Evolutionary conservation across 768 basidiomycete species (phyloP).

Genomic region (Rossbeevera mucosa): DNA sequence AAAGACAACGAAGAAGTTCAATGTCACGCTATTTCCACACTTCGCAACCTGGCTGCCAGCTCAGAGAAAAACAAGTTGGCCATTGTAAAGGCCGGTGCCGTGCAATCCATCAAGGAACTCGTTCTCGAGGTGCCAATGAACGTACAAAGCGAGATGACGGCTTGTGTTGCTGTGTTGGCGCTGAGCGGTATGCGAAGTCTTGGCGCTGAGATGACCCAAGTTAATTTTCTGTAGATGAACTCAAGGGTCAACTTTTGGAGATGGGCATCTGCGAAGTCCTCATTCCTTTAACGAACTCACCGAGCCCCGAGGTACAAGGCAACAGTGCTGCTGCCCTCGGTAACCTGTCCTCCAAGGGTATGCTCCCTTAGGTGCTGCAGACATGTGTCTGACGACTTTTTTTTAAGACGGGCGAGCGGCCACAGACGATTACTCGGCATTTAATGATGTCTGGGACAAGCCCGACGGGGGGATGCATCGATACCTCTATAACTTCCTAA

Average conservation of each 20-base stretch:
- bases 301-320: conserved; percentile 96
- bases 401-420: conserved; percentile 65
- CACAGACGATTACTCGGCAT: conserved; percentile 90
- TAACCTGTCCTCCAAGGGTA: conserved; percentile 95
- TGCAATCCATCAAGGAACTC: conserved; percentile 94
- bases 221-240: conserved; percentile 63
- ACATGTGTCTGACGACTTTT: not conserved
- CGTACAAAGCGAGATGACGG: conserved; percentile 99
- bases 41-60: conserved; percentile 93
- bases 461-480: conserved; percentile 96
- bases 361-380: conserved; percentile 7
- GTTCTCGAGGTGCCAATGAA: conserved; percentile 93
- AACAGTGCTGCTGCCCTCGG: conserved; percentile 98
- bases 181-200: conserved; percentile 69
- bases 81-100: conserved; percentile 95
- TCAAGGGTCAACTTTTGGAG: conserved; percentile 94
- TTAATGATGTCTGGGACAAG: conserved; percentile 97
- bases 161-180: conserved; percentile 94
- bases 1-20: conserved; percentile 99
- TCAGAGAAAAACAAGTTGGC: conserved; percentile 98
- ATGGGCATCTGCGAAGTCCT: conserved; percentile 98
- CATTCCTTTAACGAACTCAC: conserved; percentile 93
- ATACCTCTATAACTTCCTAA: conserved; percentile 91
- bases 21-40: conserved; percentile 96
- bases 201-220: not conserved